Conservation (phyloP, 192 early-diverging fungal genomes). For the Coemansia asiatica region DNA sequence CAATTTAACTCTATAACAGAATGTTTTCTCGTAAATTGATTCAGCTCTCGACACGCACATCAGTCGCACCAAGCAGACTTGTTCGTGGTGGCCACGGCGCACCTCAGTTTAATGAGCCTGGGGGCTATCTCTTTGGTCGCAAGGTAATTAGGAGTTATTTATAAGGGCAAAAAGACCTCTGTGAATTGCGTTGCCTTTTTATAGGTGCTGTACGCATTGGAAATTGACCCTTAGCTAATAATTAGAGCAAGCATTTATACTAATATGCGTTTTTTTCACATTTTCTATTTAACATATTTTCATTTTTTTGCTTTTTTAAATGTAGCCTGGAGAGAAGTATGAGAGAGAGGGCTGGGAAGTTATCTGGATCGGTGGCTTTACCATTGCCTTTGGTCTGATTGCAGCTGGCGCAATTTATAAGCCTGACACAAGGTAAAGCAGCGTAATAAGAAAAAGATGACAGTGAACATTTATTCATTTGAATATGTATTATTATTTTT, state of each 20-base stretch:
- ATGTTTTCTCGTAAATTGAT: constrained; percentile 37
- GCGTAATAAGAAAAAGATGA: background rate
- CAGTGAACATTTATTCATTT: no score
- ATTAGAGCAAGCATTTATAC: background rate
- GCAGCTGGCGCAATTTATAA: constrained; percentile 65
- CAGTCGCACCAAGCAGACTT: constrained; percentile 32
- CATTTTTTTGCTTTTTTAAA: background rate
- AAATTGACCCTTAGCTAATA: no score
- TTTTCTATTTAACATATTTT: constrained; percentile 44
- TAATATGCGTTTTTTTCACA: background rate
- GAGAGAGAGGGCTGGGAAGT: constrained; percentile 76
- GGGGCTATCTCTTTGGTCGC: constrained; percentile 74
- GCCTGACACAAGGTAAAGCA: constrained; percentile 71
- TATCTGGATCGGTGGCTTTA: constrained; percentile 62
- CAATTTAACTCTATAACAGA: background rate
- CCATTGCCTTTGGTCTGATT: constrained; percentile 60
- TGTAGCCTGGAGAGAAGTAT: constrained; percentile 64
- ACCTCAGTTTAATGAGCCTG: constrained; percentile 68
- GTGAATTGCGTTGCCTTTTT: background rate
- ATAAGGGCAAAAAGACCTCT: background rate
- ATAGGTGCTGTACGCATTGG: background rate
- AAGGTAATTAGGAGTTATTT: constrained; percentile 56
- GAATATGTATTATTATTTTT: background rate
- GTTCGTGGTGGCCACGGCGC: constrained; percentile 61
- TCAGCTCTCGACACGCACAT: constrained; percentile 24